Evolutionary conservation across 2,329 filamentous ascomycete species (phyloP).

Genomic region (Keithomyces neogunnii): DNA sequence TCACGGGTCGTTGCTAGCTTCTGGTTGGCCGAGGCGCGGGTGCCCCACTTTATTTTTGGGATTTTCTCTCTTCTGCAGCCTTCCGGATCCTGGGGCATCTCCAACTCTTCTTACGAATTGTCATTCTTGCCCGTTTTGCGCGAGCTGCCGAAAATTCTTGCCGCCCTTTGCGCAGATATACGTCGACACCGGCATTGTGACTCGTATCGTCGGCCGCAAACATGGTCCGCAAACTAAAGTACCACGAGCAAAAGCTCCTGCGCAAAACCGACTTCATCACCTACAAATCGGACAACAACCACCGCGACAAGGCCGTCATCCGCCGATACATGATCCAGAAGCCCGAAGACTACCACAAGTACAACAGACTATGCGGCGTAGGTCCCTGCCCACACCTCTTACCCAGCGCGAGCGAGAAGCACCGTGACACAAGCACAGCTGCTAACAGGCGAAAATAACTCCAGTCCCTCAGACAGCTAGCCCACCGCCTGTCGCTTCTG

Average conservation of each 20-base stretch:
- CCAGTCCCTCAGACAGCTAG: conserved; percentile 77
- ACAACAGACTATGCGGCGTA: conserved; percentile 60
- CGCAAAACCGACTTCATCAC: conserved; percentile 90
- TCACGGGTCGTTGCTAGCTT: background rate
- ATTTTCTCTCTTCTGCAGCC: background rate
- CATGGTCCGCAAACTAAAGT: conserved; percentile 94
- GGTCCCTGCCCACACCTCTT: conserved; percentile 19
- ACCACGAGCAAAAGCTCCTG: conserved; percentile 94
- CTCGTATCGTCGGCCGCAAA: conserved; percentile 15
- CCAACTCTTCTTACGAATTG: background rate
- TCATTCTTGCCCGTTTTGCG: too few relatives aligned
- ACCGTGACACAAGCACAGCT: background rate
- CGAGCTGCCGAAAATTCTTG: background rate
- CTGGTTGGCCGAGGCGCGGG: background rate
- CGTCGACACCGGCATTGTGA: too few relatives aligned
- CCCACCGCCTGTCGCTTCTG: conserved; percentile 77
- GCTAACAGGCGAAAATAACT: too few relatives aligned
- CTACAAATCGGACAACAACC: conserved; percentile 80
- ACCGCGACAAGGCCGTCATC: conserved; percentile 72
- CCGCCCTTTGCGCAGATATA: too few relatives aligned
- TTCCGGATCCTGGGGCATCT: background rate
- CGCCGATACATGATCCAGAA: conserved; percentile 89
- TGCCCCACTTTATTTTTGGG: background rate
- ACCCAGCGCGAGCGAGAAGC: background rate
- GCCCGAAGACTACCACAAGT: conserved; percentile 70